Evolutionary conservation across 129 eudicot genomes (phyloP), one percentile per base, ranked within the genome.

Genomic region (Helianthus annuus): DNA sequence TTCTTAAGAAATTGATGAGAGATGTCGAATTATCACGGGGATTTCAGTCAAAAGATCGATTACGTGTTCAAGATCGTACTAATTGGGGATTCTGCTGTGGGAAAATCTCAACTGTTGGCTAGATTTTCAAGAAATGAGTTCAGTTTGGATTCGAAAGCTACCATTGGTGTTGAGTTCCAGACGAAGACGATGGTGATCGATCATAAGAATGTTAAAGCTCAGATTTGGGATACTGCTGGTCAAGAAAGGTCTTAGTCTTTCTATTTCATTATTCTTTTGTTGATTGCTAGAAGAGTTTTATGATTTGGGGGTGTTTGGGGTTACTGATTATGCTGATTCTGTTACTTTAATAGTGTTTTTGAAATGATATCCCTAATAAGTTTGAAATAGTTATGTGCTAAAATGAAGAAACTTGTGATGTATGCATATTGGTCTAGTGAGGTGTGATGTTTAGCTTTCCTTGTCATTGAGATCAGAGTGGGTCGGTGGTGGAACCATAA

Each of bases 221-320:
- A 88, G 87, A 88, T 88, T 79, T 88, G 96, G 91, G 96, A 88
- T 65, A 88, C 96, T 22, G 91, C 91, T 45, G 96, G 96, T 66
- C 96, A 88, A 71, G 96, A 88, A 64, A 83, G 96, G 96, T 88
- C 2, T 27, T 27, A 27, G 8, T 40, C 6, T 40, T 40, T 39
- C 6, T 19, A 4, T 40, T 40, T 40, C 2, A 40, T 4, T 5
- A 5, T 40, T 40, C 1, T 5, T 40, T 40, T 40, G 7, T 40
- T 40, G 6, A 39, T 39, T 0, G 8, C 1, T 40, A 40, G 45
- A 39, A 39, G 6, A 7, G 13, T 22, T 7, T 9, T 13, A 36
- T 38, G 24, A 39, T 6, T 59, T 38, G 16, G 68, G 68, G 19
- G 66, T 61, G 1, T 61, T 12, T 61, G 66, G 66, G 10, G 2